Evolutionary conservation across 2,329 filamentous ascomycete species (phyloP).

Genomic region (Orbilia ellipsospora): DNA sequence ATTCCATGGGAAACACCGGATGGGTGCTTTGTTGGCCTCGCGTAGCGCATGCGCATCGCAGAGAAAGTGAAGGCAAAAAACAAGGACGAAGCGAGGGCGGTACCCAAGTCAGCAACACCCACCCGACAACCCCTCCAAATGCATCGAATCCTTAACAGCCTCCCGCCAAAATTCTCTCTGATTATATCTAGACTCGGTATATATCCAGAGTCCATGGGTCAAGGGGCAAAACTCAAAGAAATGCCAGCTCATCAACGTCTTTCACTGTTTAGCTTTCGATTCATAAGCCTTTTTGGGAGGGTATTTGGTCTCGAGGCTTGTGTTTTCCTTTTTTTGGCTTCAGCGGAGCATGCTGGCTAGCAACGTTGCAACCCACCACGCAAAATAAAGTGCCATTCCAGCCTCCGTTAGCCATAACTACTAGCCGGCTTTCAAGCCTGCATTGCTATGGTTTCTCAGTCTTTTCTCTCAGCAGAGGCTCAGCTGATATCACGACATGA

Average conservation of each 20-base stretch:
- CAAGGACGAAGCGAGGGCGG: constrained; percentile 1
- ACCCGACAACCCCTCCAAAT: neutral
- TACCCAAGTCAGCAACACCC: neutral
- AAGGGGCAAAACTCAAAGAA: constrained; percentile 33
- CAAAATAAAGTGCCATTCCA: constrained; percentile 4
- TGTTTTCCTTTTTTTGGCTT: neutral
- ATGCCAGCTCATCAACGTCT: constrained; percentile 48
- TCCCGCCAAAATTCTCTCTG: no score
- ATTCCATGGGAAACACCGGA: neutral
- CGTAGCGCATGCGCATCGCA: neutral
- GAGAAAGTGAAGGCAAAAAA: constrained; percentile 5
- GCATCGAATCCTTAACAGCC: no score
- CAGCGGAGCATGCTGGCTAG: no score
- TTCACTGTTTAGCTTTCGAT: neutral
- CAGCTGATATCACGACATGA: constrained; percentile 7
- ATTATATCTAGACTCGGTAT: neutral
- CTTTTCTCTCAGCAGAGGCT: constrained; percentile 6
- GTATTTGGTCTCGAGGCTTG: neutral
- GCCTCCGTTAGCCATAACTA: constrained; percentile 3
- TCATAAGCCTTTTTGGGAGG: no score
- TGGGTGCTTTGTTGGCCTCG: neutral
- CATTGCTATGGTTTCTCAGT: neutral
- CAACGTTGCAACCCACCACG: neutral
- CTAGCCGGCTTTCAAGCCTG: neutral
- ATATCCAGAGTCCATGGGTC: constrained; percentile 16